phyloP scores from a whole-genome alignment of 805 yeast species.

The Candida glaebosa region DNA sequence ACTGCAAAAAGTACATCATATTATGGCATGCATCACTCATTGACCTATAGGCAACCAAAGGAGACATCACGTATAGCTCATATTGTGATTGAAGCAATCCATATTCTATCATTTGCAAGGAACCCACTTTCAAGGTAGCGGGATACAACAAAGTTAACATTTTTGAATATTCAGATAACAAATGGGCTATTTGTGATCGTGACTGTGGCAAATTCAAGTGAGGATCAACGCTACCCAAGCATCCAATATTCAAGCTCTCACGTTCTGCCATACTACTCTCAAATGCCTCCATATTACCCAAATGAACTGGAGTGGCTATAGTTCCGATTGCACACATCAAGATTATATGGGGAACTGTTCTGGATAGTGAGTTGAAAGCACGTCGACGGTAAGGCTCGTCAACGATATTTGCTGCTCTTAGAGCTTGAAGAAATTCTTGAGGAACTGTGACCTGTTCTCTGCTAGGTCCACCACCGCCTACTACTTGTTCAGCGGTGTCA shows the following conservation, averaged over 20 bases:
- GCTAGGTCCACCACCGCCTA: background rate
- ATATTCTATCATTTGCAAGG: slow-evolving; percentile 17
- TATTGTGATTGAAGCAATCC: slow-evolving; percentile 26
- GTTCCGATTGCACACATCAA: slow-evolving; percentile 32
- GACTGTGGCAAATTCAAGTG: slow-evolving; percentile 15
- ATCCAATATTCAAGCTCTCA: slow-evolving; percentile 16
- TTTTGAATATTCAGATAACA: slow-evolving; percentile 20
- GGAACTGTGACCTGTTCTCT: slow-evolving; percentile 8
- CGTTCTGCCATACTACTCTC: slow-evolving; percentile 27
- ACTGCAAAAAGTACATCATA: slow-evolving; percentile 28
- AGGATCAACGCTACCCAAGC: slow-evolving; percentile 11
- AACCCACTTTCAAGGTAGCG: slow-evolving; percentile 10
- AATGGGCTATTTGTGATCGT: slow-evolving; percentile 19
- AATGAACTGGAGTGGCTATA: slow-evolving; percentile 26
- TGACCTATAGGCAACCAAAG: slow-evolving; percentile 22
- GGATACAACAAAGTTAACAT: slow-evolving; percentile 22
- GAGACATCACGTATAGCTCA: slow-evolving; percentile 22
- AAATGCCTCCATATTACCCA: slow-evolving; percentile 30
- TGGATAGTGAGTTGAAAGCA: slow-evolving; percentile 19
- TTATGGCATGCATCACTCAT: slow-evolving; percentile 25
- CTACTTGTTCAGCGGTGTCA: slow-evolving; percentile 4
- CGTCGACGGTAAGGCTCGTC: slow-evolving; percentile 16
- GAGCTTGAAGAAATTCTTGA: slow-evolving; percentile 10
- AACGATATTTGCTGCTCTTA: slow-evolving; percentile 13
- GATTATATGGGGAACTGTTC: slow-evolving; percentile 23